These are phyloP conservation scores for Chlorella sp. DNA, from an alignment of 139 green algal species.

Conservation along the genomic window DNA sequence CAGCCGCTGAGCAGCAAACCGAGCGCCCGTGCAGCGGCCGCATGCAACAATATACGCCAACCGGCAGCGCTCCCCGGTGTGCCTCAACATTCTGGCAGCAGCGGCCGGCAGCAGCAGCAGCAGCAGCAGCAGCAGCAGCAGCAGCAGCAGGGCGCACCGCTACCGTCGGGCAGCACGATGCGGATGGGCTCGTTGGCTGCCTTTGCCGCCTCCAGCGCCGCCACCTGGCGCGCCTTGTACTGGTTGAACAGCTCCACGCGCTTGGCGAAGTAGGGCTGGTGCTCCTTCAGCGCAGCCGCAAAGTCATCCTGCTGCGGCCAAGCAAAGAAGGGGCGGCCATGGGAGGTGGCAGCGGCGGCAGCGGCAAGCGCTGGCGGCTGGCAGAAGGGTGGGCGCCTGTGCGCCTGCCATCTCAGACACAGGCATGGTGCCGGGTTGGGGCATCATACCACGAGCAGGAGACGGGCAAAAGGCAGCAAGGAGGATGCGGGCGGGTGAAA, in stretches of 20 bases:
- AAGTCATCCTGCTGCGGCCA: neutral
- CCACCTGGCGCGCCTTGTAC: constrained; percentile 68
- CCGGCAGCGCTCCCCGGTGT: too few relatives aligned
- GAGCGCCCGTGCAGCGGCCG: too few relatives aligned
- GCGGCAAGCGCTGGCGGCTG: neutral
- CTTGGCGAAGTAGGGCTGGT: constrained; percentile 81
- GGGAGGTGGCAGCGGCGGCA: neutral
- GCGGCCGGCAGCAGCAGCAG: neutral
- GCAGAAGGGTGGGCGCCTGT: too few relatives aligned
- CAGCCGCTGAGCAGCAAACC: too few relatives aligned
- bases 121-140: too few relatives aligned
- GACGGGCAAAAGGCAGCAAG: too few relatives aligned
- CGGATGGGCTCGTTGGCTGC: constrained; percentile 68
- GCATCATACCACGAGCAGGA: too few relatives aligned
- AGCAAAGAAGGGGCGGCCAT: too few relatives aligned
- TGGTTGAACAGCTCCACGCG: constrained; percentile 91
- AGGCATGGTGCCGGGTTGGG: too few relatives aligned
- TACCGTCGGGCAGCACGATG: constrained; percentile 81
- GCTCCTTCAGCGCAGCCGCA: constrained; percentile 57
- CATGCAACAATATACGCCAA: too few relatives aligned
- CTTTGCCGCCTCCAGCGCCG: constrained; percentile 46
- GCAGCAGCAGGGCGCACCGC: neutral
- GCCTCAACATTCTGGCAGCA: neutral
- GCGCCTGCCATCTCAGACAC: too few relatives aligned
- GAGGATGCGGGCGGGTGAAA: too few relatives aligned